Percentiles rank a stretch among this genome's conserved stretches.
These are phyloP conservation scores for Ilyonectria mors-panacis DNA, from an alignment of 2,329 filamentous ascomycete genomes.

Conservation along the genomic window DNA sequence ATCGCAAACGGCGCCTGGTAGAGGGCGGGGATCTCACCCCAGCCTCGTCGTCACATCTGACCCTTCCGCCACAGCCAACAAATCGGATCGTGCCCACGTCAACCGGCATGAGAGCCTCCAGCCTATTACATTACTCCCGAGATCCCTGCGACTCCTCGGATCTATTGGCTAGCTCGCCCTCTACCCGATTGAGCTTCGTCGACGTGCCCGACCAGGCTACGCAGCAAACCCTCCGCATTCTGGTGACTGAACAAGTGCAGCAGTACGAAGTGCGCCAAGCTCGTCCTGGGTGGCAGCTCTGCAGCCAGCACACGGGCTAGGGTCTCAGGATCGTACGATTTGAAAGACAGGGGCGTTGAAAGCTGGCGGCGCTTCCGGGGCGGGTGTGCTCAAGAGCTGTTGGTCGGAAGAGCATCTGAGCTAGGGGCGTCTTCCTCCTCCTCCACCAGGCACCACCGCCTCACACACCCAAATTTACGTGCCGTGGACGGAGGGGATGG, in stretches of 20 bases:
- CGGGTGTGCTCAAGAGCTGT: conserved; percentile 1
- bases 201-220: background rate
- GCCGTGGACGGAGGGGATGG: background rate
- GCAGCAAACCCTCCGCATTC: background rate
- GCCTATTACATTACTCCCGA: background rate
- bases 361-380: background rate
- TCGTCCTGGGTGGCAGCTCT: background rate
- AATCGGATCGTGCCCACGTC: background rate
- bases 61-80: background rate
- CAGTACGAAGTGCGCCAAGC: background rate
- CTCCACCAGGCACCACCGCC: background rate
- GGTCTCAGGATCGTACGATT: conserved; percentile 40
- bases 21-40: no score
- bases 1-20: conserved; percentile 1
- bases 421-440: background rate
- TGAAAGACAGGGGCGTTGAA: conserved; percentile 23
- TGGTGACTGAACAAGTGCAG: background rate
- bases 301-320: conserved; percentile 3
- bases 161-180: background rate
- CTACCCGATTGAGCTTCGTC: background rate
- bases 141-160: background rate
- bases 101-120: background rate
- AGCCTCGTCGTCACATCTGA: conserved; percentile 2
- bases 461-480: background rate
- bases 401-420: conserved; percentile 2